A percentile compares a stretch with the other conserved stretches of the same genome.
Conservation (phyloP, 2,329 filamentous ascomycete genomes). For the Nemania serpens region DNA sequence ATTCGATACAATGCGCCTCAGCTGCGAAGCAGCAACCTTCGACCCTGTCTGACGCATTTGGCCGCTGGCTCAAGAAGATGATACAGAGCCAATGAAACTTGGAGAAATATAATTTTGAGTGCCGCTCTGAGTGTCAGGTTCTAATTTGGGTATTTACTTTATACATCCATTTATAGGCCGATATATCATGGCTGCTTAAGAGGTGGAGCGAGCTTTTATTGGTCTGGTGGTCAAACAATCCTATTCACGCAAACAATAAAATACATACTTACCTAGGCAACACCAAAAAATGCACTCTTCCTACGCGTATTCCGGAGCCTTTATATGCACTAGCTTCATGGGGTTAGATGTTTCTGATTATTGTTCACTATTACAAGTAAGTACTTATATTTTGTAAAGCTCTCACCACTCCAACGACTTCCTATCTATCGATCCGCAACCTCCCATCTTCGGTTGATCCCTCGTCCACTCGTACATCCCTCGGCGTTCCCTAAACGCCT, state of each 20-base stretch:
- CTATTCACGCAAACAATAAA: no score
- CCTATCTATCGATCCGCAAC: constrained; percentile 18
- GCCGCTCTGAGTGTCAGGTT: no score
- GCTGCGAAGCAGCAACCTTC: constrained; percentile 8
- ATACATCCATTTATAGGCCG: no score
- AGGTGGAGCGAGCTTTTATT: no score
- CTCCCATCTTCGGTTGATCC: constrained; percentile 10
- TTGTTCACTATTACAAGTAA: neutral
- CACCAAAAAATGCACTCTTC: no score
- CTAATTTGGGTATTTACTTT: no score
- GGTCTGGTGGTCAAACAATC: no score
- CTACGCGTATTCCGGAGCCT: no score
- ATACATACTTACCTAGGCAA: no score
- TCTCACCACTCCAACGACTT: constrained; percentile 6
- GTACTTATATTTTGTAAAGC: neutral
- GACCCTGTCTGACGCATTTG: constrained; percentile 2
- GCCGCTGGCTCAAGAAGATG: neutral
- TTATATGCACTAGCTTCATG: no score
- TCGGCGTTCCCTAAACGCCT: constrained; percentile 49
- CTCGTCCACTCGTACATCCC: constrained; percentile 56
- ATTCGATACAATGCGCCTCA: constrained; percentile 28
- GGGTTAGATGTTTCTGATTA: neutral
- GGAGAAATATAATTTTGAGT: neutral
- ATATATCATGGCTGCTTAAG: no score
- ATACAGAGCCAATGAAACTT: neutral